Percentiles rank a stretch among this genome's conserved stretches.
Conservation (phyloP, 2,329 filamentous ascomycete genomes). For the Pestalotiopsis sp. region DNA sequence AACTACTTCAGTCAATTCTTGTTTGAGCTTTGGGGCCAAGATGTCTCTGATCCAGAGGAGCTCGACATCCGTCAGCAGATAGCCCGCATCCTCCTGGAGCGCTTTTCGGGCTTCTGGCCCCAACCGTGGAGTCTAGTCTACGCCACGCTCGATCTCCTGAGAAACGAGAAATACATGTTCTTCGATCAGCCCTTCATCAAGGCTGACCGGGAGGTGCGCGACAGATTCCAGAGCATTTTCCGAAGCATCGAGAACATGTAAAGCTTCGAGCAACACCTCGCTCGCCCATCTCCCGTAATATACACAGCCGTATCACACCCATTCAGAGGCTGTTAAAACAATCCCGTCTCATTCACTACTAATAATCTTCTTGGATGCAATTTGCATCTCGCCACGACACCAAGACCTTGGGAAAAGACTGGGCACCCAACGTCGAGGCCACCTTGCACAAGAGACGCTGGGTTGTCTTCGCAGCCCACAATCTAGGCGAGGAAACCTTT, state of each 20-base stretch:
- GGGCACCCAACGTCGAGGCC: not conserved
- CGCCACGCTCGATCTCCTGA: conserved; percentile 84
- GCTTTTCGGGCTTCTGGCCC: conserved; percentile 84
- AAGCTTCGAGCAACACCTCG: conserved; percentile 8
- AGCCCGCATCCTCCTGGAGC: conserved; percentile 83
- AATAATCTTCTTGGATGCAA: not conserved
- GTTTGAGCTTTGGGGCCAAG: conserved; percentile 81
- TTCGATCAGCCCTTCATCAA: conserved; percentile 94
- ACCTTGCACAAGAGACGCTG: not conserved
- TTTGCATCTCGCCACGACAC: not conserved
- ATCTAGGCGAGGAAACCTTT: not conserved
- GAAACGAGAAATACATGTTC: conserved; percentile 89
- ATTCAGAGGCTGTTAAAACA: not conserved
- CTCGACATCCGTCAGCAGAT: conserved; percentile 87
- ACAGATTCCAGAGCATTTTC: conserved; percentile 16
- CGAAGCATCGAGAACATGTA: conserved; percentile 13
- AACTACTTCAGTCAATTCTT: conserved; percentile 90
- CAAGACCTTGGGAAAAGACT: not conserved
- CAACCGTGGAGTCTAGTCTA: conserved; percentile 95
- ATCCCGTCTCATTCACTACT: not conserved
- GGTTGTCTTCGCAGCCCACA: not conserved
- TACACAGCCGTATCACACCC: not conserved
- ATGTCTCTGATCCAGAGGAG: conserved; percentile 74
- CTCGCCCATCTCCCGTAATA: not conserved
- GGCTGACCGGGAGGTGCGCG: conserved; percentile 76